Base-by-base conservation (phyloP, 768 basidiomycete species). In the Panus rudis region DNA sequence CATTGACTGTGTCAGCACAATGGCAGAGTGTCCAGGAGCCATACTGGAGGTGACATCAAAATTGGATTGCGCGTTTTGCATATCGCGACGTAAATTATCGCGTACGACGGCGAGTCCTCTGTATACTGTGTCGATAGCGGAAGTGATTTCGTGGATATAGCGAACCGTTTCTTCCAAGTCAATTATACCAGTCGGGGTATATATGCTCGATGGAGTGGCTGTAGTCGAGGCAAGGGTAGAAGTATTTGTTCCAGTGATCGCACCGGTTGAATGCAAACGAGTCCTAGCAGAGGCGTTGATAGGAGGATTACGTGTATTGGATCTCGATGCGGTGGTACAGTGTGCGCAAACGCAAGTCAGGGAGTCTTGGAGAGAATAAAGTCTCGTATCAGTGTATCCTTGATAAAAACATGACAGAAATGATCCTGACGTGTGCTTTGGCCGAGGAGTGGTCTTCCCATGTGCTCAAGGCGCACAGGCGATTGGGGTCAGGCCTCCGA, bases 1-100 rank as follows among this genome's bases (percentile, higher is more conserved):
- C 25, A 13, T 6, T 31, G 47, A 14, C 10, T 39, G 27, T 1
- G 55, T 55, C 19, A 59, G 48, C 12, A 59, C 43, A 22, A 59
- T 56, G 4, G 54, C 53, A 32, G 54, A 27, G 39, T 59, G 58
- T 2, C 47, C 47, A 3, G 58, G 58, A 11, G 51, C 58, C 58
- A 59, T 59, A 12, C 41, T 8, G 11, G 43, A 31, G 12, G 16
- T 44, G 4, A 10, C 17, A 8, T 19, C 37, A 14, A 28, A 14
- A 8, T n/a, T n/a, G n/a, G n/a, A n/a, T n/a, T n/a, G n/a, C n/a
- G n/a, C n/a, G n/a, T n/a, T n/a, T n/a, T n/a, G n/a, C n/a, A n/a
- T n/a, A n/a, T n/a, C n/a, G n/a, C n/a, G n/a, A n/a, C n/a, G n/a
- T n/a, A n/a, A n/a, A n/a, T n/a, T n/a, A n/a, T n/a, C n/a, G n/a